Evolutionary conservation across 2,329 filamentous ascomycete species (phyloP).

Genomic region (Samsoniella hepiali): DNA sequence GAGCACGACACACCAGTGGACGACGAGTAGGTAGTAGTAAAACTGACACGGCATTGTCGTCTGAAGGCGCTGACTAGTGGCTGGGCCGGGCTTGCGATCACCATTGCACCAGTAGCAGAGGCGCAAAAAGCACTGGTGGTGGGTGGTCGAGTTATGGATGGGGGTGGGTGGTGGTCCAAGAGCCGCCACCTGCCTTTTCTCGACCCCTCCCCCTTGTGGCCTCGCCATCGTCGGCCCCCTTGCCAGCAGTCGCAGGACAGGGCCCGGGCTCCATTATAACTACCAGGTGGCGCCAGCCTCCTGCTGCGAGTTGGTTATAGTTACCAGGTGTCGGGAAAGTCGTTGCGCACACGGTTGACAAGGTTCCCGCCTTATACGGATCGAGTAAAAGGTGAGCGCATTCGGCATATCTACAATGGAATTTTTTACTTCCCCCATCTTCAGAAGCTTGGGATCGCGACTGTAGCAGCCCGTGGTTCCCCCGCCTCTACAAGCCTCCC

Average conservation of each 20-base stretch:
- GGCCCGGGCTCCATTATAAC: constrained; percentile 6
- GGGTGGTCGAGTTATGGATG: no score
- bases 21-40: no score
- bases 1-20: background rate
- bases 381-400: background rate
- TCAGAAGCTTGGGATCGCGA: no score
- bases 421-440: no score
- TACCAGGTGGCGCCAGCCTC: constrained; percentile 7
- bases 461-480: no score
- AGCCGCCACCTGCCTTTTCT: constrained; percentile 1
- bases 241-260: background rate
- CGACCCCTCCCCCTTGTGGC: constrained; percentile 3
- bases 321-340: background rate
- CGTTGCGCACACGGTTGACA: background rate
- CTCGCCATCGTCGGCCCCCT: background rate
- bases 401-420: background rate
- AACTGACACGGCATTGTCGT: constrained; percentile 9
- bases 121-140: background rate
- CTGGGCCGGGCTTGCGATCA: constrained; percentile 5
- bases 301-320: background rate
- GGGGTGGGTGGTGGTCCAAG: constrained; percentile 1
- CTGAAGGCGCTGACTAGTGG: constrained; percentile 16
- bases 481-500: background rate
- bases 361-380: background rate
- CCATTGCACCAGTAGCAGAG: background rate